Base-by-base conservation (phyloP, 768 basidiomycete species). In the Trametes sanguinea region DNA sequence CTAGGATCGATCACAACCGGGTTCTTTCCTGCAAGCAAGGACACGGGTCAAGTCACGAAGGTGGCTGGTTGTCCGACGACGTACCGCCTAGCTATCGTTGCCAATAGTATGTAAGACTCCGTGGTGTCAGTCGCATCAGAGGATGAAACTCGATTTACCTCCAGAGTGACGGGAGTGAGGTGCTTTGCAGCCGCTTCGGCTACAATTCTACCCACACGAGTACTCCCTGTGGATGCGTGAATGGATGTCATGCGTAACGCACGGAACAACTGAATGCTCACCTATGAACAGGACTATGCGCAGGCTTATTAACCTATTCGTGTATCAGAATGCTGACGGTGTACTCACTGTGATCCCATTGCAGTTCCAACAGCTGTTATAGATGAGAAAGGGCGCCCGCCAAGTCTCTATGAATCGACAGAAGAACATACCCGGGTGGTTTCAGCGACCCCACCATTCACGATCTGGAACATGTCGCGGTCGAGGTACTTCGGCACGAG, bases 401-500 rank as follows among this genome's bases (percentile, higher is more conserved):
- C 22, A 22, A 22, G 22, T 32, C 8, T 8, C 4, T 22, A 22
- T 22, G 22, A 22, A 22, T 22, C 22, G 22, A 22, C 22, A 22
- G 1, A 22, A 2, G 4, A 7, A 32, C 65, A 33, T 54, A 83
- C 81, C 70, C 77, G 86, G 35, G 85, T 85, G 4, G 84, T 86
- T 71, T 91, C 89, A 0, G 83, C 73, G 1, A 89, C 69, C 46
- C 76, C 85, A 16, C 91, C 92, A 63, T 89, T 85, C 29, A 93
- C 82, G 33, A 94, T 78, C 13, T 83, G 77, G 17, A 85, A 79
- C 2, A 89, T 71, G 35, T 85, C 81, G 0, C 76, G 72, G 72
- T 95, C 94, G 61, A 95, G 67, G 68, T 95, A 95, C 68, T 89
- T 85, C 2, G 86, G 85, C 6, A 92, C 39, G 6, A 94, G 81